Evolutionary conservation across 1,139 yeast species (phyloP).

Genomic region (Saccharomyces hybrid): DNA sequence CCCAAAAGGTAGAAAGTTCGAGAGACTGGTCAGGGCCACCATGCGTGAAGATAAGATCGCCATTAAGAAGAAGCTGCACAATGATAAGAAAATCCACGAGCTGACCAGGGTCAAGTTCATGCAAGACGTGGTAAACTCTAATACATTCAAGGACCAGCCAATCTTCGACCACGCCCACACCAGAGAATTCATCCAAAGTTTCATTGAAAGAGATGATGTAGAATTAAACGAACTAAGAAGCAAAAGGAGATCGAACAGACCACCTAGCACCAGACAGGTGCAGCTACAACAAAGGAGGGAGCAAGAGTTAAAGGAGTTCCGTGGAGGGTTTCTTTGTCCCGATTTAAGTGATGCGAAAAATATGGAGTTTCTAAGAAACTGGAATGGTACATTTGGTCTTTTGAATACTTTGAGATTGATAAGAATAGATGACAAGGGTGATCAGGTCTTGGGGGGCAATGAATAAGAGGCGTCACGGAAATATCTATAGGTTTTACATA

Average conservation of each 20-base stretch:
- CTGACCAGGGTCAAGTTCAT: slow-evolving; percentile 50
- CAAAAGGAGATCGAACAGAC: slow-evolving; percentile 84
- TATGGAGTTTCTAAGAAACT: slow-evolving; percentile 51
- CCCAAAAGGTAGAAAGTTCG: slow-evolving; percentile 82
- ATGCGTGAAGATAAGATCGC: slow-evolving; percentile 67
- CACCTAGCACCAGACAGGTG: slow-evolving; percentile 64
- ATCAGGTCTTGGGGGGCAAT: slow-evolving; percentile 24
- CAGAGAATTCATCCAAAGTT: slow-evolving; percentile 53
- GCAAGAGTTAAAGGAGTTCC: slow-evolving; percentile 53
- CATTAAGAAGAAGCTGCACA: slow-evolving; percentile 46
- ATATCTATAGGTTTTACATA: background rate
- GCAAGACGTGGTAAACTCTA: slow-evolving; percentile 52
- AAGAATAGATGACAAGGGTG: slow-evolving; percentile 23
- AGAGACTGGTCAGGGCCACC: slow-evolving; percentile 75
- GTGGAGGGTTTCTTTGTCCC: slow-evolving; percentile 70
- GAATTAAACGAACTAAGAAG: slow-evolving; percentile 54
- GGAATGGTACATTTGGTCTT: slow-evolving; percentile 88
- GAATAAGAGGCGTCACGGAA: background rate
- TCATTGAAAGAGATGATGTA: slow-evolving; percentile 62
- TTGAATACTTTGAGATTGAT: slow-evolving; percentile 48
- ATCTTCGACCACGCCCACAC: slow-evolving; percentile 51
- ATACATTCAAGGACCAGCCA: slow-evolving; percentile 37
- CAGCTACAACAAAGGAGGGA: slow-evolving; percentile 54
- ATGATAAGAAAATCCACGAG: slow-evolving; percentile 55
- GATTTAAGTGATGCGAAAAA: slow-evolving; percentile 56